Percentiles rank a stretch among this genome's conserved stretches.
phyloP scores from a whole-genome alignment of 2,329 filamentous ascomycete genomes.

The Colletotrichum viniferum region DNA sequence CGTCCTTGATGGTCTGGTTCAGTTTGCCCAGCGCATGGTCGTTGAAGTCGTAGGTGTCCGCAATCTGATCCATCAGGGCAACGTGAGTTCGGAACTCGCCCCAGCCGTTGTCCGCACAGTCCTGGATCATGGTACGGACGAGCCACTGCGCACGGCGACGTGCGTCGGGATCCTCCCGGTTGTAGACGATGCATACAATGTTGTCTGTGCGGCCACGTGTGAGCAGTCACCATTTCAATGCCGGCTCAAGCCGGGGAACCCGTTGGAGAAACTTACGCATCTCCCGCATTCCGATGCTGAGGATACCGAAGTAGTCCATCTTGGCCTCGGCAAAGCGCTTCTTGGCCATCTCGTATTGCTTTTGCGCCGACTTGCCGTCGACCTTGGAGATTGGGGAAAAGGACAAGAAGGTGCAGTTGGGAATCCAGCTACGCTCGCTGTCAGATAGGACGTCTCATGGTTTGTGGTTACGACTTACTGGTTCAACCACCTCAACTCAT shows the following conservation, averaged over 20 bases:
- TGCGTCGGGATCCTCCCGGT: slow-evolving; percentile 43
- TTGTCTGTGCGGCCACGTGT: slow-evolving; percentile 36
- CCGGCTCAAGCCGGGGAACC: background rate
- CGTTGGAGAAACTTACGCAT: slow-evolving; percentile 35
- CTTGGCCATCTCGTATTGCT: slow-evolving; percentile 39
- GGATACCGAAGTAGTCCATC: slow-evolving; percentile 44
- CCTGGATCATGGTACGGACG: slow-evolving; percentile 40
- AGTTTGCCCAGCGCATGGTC: slow-evolving; percentile 44
- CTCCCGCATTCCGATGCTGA: slow-evolving; percentile 45
- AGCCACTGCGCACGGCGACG: slow-evolving; percentile 35
- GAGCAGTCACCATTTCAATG: background rate
- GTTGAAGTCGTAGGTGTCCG: slow-evolving; percentile 49
- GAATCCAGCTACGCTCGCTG: slow-evolving; percentile 34
- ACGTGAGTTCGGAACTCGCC: slow-evolving; percentile 53
- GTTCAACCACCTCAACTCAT: slow-evolving; percentile 44
- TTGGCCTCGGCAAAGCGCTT: slow-evolving; percentile 35
- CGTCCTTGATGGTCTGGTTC: slow-evolving; percentile 48
- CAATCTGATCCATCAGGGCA: slow-evolving; percentile 51
- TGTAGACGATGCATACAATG: slow-evolving; percentile 59
- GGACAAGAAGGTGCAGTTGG: slow-evolving; percentile 46
- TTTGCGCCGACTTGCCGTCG: slow-evolving; percentile 42
- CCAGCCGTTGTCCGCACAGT: slow-evolving; percentile 44
- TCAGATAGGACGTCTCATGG: background rate
- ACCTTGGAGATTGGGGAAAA: slow-evolving; percentile 52
- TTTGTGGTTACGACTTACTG: background rate